Conservation (phyloP, 352 stramenopile species). For the Phytophthora sojae region DNA sequence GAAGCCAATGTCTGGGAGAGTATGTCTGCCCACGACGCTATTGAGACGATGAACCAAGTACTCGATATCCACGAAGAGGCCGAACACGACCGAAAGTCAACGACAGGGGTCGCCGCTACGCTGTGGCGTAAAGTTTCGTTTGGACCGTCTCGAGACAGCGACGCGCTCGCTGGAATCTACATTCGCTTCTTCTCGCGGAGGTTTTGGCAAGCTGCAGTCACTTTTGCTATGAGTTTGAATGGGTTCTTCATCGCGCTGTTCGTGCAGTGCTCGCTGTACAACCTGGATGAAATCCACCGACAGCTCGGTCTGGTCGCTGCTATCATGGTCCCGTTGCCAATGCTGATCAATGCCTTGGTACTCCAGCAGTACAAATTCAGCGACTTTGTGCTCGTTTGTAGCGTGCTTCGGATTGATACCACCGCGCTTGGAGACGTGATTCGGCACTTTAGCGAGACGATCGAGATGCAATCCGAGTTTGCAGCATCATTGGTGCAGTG, state of each 20-base stretch:
- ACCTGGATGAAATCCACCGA: slow-evolving; percentile 35
- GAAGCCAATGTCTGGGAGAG: slow-evolving; percentile 17
- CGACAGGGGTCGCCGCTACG: background rate
- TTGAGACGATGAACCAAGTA: slow-evolving; percentile 24
- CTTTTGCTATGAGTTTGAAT: slow-evolving; percentile 64
- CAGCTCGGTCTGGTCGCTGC: slow-evolving; percentile 37
- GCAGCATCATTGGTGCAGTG: slow-evolving; percentile 33
- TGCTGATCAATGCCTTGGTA: slow-evolving; percentile 57
- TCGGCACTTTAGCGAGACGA: slow-evolving; percentile 58
- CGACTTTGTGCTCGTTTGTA: slow-evolving; percentile 61
- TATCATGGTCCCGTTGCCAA: slow-evolving; percentile 43
- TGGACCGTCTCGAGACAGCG: slow-evolving; percentile 11
- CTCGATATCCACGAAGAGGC: slow-evolving; percentile 25
- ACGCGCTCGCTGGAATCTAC: background rate
- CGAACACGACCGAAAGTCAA: slow-evolving; percentile 19
- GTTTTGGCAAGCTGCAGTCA: slow-evolving; percentile 63
- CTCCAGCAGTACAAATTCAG: slow-evolving; percentile 61
- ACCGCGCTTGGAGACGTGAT: slow-evolving; percentile 59
- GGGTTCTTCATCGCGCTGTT: slow-evolving; percentile 66
- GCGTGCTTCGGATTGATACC: slow-evolving; percentile 56
- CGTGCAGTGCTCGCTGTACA: slow-evolving; percentile 64
- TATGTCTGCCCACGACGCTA: slow-evolving; percentile 16
- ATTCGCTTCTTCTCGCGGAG: slow-evolving; percentile 62
- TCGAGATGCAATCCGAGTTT: slow-evolving; percentile 59
- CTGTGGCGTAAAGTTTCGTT: slow-evolving; percentile 16